Percentiles rank a stretch among this genome's conserved stretches.
Evolutionary conservation across 1,284 basidiomycete genomes (phyloP).

Genomic region (Puccinia coronata): DNA sequence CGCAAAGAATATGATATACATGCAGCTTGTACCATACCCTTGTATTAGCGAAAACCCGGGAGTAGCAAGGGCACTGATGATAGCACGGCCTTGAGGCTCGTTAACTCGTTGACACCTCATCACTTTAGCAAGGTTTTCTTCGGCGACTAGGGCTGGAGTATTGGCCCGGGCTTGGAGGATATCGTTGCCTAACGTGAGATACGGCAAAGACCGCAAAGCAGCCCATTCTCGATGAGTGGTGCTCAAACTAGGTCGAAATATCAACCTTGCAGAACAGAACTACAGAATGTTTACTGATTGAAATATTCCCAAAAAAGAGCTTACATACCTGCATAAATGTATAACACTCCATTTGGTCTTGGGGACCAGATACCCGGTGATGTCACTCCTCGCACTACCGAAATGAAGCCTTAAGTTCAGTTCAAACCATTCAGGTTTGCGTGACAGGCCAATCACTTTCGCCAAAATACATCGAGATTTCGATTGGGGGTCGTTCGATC

Average conservation of each 20-base stretch:
- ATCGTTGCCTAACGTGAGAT: constrained; percentile 73
- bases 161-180: constrained; percentile 70
- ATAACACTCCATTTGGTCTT: constrained; percentile 72
- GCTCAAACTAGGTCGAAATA: constrained; percentile 67
- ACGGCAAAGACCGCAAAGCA: constrained; percentile 77
- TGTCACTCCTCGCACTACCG: constrained; percentile 59
- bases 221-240: constrained; percentile 91
- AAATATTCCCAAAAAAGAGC: neutral
- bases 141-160: constrained; percentile 61
- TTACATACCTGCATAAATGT: constrained; percentile 76
- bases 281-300: neutral
- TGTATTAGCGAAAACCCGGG: constrained; percentile 90
- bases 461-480: constrained; percentile 63
- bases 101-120: constrained; percentile 79
- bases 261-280: constrained; percentile 7
- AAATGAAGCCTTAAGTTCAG: constrained; percentile 62
- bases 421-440: constrained; percentile 62
- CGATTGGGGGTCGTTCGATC: constrained; percentile 26
- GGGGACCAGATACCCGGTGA: constrained; percentile 61
- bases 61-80: constrained; percentile 71
- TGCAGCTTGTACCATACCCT: constrained; percentile 68
- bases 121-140: constrained; percentile 66
- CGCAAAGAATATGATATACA: neutral
- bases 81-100: constrained; percentile 89
- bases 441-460: constrained; percentile 73